phyloP scores from a whole-genome alignment of 352 stramenopile species.

The Phytophthora cactorum region DNA sequence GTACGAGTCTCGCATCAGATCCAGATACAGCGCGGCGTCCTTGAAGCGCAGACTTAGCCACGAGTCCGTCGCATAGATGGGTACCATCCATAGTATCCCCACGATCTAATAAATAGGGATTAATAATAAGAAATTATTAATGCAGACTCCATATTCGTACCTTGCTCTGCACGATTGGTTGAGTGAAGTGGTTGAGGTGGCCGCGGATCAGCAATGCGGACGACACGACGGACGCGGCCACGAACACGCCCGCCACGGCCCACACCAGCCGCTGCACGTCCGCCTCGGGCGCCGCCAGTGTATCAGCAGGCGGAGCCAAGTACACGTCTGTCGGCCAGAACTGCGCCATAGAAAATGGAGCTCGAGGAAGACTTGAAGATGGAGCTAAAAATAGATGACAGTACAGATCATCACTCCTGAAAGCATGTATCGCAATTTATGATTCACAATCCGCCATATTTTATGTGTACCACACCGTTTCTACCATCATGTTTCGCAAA shows the following conservation, averaged over 20 bases:
- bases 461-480: constrained; percentile 2
- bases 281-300: constrained; percentile 49
- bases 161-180: constrained; percentile 95
- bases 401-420: not conserved
- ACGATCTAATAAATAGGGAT: constrained; percentile 85
- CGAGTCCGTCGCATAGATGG: constrained; percentile 97
- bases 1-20: constrained; percentile 97
- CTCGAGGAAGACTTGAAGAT: constrained; percentile 6
- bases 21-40: constrained; percentile 89
- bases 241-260: constrained; percentile 91
- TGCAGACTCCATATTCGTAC: constrained; percentile 44
- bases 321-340: constrained; percentile 27
- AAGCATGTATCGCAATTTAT: too few species aligned
- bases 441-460: not conserved
- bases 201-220: constrained; percentile 91
- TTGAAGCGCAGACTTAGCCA: constrained; percentile 98
- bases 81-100: constrained; percentile 98
- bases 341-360: constrained; percentile 18
- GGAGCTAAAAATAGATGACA: constrained; percentile 18
- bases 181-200: constrained; percentile 92
- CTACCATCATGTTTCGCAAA: constrained; percentile 14
- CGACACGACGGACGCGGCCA: constrained; percentile 86
- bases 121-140: constrained; percentile 9
- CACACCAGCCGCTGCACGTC: constrained; percentile 77
- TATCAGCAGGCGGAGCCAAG: constrained; percentile 24